Percentiles rank a stretch among this genome's conserved stretches.
phyloP scores from a whole-genome alignment of 2,329 filamentous ascomycete species.

The Lachnellula hyalina region DNA sequence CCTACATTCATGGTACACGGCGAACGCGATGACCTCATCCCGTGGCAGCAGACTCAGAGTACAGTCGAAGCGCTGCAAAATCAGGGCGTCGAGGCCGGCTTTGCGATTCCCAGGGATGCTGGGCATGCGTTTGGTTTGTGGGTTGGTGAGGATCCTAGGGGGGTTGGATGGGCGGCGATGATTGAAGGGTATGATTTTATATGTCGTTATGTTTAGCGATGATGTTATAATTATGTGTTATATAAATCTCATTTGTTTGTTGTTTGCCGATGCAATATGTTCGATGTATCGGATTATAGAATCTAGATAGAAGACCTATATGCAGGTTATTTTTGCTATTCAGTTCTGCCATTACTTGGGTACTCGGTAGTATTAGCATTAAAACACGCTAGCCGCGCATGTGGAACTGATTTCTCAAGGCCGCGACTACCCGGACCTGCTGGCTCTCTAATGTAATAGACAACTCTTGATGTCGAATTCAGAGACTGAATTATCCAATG shows the following conservation, averaged over 20 bases:
- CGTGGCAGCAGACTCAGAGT: conserved; percentile 27
- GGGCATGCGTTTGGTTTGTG: conserved; percentile 16
- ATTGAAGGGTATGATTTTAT: conserved; percentile 13
- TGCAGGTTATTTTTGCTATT: too few species aligned
- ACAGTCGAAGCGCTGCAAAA: conserved; percentile 21
- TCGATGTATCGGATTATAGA: not conserved
- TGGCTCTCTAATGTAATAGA: too few species aligned
- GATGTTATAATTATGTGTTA: not conserved
- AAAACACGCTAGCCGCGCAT: too few species aligned
- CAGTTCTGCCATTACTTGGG: too few species aligned
- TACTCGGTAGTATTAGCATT: too few species aligned
- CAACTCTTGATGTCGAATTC: too few species aligned
- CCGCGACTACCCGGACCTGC: too few species aligned
- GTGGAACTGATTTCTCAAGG: too few species aligned
- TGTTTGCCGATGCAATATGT: too few species aligned
- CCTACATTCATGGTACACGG: conserved; percentile 34
- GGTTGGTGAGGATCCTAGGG: not conserved
- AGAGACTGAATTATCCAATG: too few species aligned
- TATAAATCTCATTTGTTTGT: not conserved
- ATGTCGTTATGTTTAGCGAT: not conserved
- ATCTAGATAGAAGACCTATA: too few species aligned
- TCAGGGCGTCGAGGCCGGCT: conserved; percentile 12
- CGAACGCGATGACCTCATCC: conserved; percentile 32
- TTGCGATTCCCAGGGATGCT: conserved; percentile 2
- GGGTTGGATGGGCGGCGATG: conserved; percentile 3